Base-by-base conservation (phyloP, 2,329 filamentous ascomycete genomes). In the Grosmannia penicillata region DNA sequence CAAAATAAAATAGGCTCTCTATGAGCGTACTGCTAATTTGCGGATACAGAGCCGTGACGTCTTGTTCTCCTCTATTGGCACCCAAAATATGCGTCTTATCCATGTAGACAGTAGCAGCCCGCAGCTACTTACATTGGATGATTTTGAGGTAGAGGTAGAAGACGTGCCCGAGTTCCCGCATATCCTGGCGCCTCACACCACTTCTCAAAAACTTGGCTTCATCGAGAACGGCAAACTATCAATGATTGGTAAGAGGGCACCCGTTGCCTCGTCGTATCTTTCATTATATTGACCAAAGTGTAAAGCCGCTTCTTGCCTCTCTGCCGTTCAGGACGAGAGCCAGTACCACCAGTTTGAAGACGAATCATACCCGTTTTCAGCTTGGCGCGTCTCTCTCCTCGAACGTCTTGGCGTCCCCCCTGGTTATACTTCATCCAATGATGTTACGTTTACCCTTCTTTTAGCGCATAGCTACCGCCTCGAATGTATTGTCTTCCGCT, bases 1-100 rank as follows among this genome's bases (percentile, higher is more conserved):
- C 14, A n/a, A n/a, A n/a, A n/a, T n/a, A n/a, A n/a, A n/a, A n/a
- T n/a, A n/a, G n/a, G 3, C 8, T 25, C n/a, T 17, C 28, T n/a
- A n/a, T n/a, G n/a, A n/a, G n/a, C n/a, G n/a, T n/a, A n/a, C n/a
- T n/a, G n/a, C n/a, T n/a, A n/a, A n/a, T n/a, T n/a, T n/a, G n/a
- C n/a, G n/a, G n/a, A n/a, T n/a, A 9, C 23, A 38, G 36, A 26
- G 22, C 23, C 36, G 36, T 14, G 36, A 38, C 14, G 36, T 38
- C 17, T 17, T 32, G 13, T 32, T 33, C 36, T 38, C 36, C 8
- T 18, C 15, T n/a, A 22, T 27, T 4, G 36, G 36, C 8, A 13
- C 33, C 17, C 29, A 38, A 11, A 38, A 38, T 24, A 38, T 38
- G 29, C 36, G 36, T 4, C 17, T 38, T 8, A 23, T 38, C 18